Conservation (phyloP, 2,329 filamentous ascomycete species). For the Hypoxylon sp. region DNA sequence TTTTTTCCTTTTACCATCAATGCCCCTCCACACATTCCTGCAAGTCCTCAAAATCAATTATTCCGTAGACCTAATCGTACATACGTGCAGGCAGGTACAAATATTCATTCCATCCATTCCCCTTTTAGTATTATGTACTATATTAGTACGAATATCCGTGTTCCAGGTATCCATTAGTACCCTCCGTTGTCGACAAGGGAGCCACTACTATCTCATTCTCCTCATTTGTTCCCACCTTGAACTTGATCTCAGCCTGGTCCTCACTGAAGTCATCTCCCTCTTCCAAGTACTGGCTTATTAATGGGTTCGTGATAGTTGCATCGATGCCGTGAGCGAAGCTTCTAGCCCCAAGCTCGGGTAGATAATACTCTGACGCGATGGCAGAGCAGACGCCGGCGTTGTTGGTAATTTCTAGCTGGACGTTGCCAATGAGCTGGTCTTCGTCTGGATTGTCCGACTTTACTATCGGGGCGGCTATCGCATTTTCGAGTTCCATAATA, state of each 20-base stretch:
- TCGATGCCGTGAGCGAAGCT: conserved; percentile 44
- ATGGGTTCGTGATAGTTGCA: conserved; percentile 25
- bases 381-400: conserved; percentile 46
- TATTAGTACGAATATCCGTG: conserved; percentile 16
- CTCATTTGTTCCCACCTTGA: conserved; percentile 34
- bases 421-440: conserved; percentile 47
- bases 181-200: conserved; percentile 1
- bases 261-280: conserved; percentile 45
- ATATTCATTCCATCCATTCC: background rate
- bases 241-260: conserved; percentile 32
- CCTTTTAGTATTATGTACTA: too few relatives aligned
- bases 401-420: conserved; percentile 43
- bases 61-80: conserved; percentile 2
- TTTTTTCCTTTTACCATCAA: too few relatives aligned
- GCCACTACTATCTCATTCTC: conserved; percentile 31
- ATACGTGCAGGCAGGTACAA: background rate
- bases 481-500: conserved; percentile 48
- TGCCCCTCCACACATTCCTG: too few relatives aligned
- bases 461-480: conserved; percentile 42
- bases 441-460: conserved; percentile 39
- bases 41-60: too few relatives aligned
- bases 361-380: conserved; percentile 46
- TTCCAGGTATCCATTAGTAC: conserved; percentile 9
- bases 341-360: conserved; percentile 47
- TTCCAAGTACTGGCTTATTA: conserved; percentile 45